Evolutionary conservation across 371 early-diverging fungal species (phyloP), one percentile per base, ranked within the genome.

Genomic region (Batrachochytrium dendrobatidis): DNA sequence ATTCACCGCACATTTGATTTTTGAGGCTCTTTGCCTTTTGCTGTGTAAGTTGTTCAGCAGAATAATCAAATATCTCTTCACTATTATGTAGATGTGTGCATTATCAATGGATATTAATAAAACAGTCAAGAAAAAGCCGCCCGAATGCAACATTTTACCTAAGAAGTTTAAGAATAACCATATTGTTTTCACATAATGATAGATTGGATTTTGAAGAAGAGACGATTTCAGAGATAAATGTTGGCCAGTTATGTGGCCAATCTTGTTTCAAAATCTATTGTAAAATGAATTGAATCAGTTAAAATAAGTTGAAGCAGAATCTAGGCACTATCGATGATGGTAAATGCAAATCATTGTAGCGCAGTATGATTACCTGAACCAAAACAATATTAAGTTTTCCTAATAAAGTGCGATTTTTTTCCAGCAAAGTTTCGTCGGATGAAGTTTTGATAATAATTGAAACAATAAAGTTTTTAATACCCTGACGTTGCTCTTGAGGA

Each of bases 221-320:
- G 20, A 99, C 91, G 62, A 99, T 89, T 70, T 99, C 99, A 25
- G 94, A 88, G 61, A 99, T 98, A 71, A 99, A 99, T 20, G 83
- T 83, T 3, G 99, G 99, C 99, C 99, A 99, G 66, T 95, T 91
- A 59, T 91, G 88, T 18, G 99, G 99, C 99, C 99, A 99, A 69
- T 99, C 99, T 73, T 98, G 96, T 75, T 99, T 99, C 59, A 99
- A 76, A 48, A 99, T 94, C 89, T 95, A 74, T 29, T 63, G 7
- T 63, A 50, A 20, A 56, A 53, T 24, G 50, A 20, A 65, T 64
- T n/a, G 39, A 39, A 12, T 15, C 15, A 39, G 12, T 12, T n/a
- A 39, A 39, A n/a, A 39, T n/a, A 39, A 12, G n/a, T n/a, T n/a
- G 39, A 39, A n/a, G 12, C 39, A 39, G 39, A 39, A 39, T 39